phyloP scores from a whole-genome alignment of 2,329 filamentous ascomycete species.

The Endoconidiophora laricicola region DNA sequence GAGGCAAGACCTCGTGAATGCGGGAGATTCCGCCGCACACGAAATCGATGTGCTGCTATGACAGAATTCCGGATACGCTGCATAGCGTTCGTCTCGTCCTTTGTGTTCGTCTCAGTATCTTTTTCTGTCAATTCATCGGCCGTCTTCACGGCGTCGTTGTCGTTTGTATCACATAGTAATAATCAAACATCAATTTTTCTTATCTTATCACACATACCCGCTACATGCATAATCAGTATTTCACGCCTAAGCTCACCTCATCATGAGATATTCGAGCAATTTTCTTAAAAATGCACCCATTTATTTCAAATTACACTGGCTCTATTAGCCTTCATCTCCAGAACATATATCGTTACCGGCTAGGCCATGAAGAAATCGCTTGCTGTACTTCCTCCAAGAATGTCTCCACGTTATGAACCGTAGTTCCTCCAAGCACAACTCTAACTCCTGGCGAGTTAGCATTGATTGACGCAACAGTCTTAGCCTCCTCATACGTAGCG shows the following conservation, averaged over 20 bases:
- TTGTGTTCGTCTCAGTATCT: no score
- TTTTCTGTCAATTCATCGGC: no score
- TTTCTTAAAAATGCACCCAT: no score
- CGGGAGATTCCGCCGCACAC: neutral
- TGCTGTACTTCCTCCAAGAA: constrained; percentile 90
- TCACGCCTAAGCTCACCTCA: no score
- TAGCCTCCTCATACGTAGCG: constrained; percentile 90
- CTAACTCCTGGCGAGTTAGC: constrained; percentile 75
- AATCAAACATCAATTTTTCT: no score
- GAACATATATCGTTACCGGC: neutral
- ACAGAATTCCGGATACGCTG: neutral
- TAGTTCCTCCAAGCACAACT: constrained; percentile 77
- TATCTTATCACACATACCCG: no score
- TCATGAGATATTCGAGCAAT: no score
- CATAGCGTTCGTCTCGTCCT: neutral
- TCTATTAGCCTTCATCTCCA: neutral
- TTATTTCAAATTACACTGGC: no score
- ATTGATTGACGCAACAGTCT: constrained; percentile 89
- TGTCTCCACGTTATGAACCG: constrained; percentile 69
- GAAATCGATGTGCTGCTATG: no score
- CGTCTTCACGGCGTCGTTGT: no score
- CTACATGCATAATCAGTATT: no score
- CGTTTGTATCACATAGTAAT: no score
- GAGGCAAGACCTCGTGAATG: constrained; percentile 5
- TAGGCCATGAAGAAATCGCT: constrained; percentile 69